Evolutionary conservation across 2,329 filamentous ascomycete species (phyloP).

Genomic region (Aspergillus felis): DNA sequence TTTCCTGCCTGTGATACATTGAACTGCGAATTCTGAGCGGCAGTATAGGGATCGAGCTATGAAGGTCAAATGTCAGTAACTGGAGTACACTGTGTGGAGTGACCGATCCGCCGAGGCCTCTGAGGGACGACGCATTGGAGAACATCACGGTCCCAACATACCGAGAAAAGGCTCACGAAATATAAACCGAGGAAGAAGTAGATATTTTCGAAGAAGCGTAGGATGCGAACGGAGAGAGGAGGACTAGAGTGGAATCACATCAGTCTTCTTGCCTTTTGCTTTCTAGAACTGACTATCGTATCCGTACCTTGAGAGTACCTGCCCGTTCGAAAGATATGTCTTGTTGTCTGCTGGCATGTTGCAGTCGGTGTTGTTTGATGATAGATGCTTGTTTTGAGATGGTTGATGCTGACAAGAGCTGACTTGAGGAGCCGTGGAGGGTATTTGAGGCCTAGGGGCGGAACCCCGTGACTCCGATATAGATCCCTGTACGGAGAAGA

Average conservation of each 20-base stretch:
- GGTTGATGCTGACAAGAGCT: conserved; percentile 5
- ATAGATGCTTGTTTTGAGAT: background rate
- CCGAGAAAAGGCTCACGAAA: conserved; percentile 46
- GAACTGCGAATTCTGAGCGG: conserved; percentile 45
- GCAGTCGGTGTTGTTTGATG: background rate
- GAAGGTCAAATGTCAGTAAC: conserved; percentile 11
- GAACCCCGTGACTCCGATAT: conserved; percentile 11
- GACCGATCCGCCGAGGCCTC: background rate
- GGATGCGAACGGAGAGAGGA: conserved; percentile 42
- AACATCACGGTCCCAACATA: conserved; percentile 22
- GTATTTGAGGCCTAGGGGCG: background rate
- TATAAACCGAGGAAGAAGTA: conserved; percentile 50
- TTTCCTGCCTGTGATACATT: conserved; percentile 36
- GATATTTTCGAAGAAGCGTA: conserved; percentile 37
- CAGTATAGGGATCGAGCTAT: conserved; percentile 44
- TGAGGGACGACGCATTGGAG: background rate
- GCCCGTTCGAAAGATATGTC: conserved; percentile 40
- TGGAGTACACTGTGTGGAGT: background rate
- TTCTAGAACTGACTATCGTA: conserved; percentile 10
- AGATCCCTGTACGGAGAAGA: background rate
- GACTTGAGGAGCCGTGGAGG: background rate
- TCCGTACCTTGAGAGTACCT: conserved; percentile 36
- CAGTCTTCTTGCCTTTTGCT: background rate
- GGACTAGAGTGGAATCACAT: conserved; percentile 29
- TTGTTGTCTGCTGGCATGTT: conserved; percentile 32